Conservation (phyloP, 169 alveolate genomes). For the Haemoproteus tartakovskyi region DNA sequence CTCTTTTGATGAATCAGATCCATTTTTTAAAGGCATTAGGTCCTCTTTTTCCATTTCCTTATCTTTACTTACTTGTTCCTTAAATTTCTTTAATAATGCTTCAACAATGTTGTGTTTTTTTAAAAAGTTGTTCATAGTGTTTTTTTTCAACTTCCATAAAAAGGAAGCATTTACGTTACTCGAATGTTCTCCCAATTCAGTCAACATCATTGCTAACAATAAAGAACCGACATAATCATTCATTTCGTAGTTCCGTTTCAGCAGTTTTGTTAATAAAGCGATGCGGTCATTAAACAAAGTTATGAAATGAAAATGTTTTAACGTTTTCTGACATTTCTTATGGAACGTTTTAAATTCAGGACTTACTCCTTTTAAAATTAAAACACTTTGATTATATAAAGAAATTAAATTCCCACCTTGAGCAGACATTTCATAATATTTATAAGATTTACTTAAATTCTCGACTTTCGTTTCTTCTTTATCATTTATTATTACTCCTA, state of each 20-base stretch:
- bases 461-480: slow-evolving; percentile 37
- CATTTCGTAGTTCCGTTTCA: slow-evolving; percentile 54
- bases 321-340: slow-evolving; percentile 75
- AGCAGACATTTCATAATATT: slow-evolving; percentile 81
- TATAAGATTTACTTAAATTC: slow-evolving; percentile 78
- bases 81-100: neutral
- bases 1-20: neutral
- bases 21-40: too few relatives aligned
- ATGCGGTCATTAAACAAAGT: slow-evolving; percentile 68
- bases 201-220: slow-evolving; percentile 76
- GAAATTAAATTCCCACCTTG: slow-evolving; percentile 82
- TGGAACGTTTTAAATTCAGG: slow-evolving; percentile 69
- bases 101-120: slow-evolving; percentile 38
- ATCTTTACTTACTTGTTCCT: neutral
- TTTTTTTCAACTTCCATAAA: slow-evolving; percentile 70
- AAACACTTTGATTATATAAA: slow-evolving; percentile 79
- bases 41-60: neutral
- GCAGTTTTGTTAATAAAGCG: slow-evolving; percentile 33
- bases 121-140: slow-evolving; percentile 34
- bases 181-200: slow-evolving; percentile 84
- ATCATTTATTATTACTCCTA: slow-evolving; percentile 79
- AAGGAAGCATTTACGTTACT: slow-evolving; percentile 83
- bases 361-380: slow-evolving; percentile 82
- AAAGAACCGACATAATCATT: slow-evolving; percentile 81
- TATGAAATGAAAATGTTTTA: slow-evolving; percentile 69